Evolutionary conservation across 805 yeast species (phyloP).

Genomic region (Barnettozyma siamensis): DNA sequence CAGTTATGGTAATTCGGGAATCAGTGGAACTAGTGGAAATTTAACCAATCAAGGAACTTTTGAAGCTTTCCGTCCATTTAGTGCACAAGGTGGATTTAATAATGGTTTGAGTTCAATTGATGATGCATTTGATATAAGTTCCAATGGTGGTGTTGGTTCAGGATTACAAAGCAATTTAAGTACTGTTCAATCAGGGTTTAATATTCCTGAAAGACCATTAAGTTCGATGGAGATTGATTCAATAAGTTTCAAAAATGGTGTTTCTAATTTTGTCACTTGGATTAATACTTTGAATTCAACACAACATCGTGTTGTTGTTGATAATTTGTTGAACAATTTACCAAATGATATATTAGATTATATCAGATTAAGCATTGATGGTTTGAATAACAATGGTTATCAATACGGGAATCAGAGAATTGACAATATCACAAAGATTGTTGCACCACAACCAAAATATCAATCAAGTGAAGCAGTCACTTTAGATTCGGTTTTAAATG

Average conservation of each 20-base stretch:
- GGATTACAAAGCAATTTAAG: not conserved
- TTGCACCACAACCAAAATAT: conserved; percentile 20
- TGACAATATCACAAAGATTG: conserved; percentile 9
- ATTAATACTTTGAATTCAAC: conserved; percentile 42
- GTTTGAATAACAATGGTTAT: conserved; percentile 11
- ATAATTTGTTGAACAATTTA: conserved; percentile 44
- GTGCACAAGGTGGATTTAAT: conserved; percentile 12
- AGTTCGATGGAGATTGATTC: conserved; percentile 28
- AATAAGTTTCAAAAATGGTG: conserved; percentile 42
- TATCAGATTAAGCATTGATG: conserved; percentile 43
- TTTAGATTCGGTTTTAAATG: conserved; percentile 34
- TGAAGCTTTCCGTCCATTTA: conserved; percentile 19
- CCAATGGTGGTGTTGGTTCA: not conserved
- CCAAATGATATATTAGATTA: conserved; percentile 47
- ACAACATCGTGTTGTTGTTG: conserved; percentile 48
- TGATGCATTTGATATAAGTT: conserved; percentile 3
- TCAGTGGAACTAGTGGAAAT: not conserved
- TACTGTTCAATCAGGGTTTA: conserved; percentile 1
- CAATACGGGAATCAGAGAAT: not conserved
- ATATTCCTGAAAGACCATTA: conserved; percentile 25
- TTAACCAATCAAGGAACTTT: conserved; percentile 2
- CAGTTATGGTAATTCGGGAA: not conserved
- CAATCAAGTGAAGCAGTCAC: conserved; percentile 31
- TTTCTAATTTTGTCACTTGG: conserved; percentile 46
- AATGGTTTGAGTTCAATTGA: conserved; percentile 5